Percentiles rank a stretch among this genome's conserved stretches.
phyloP scores from a whole-genome alignment of 805 yeast genomes.

The Metschnikowia rubicola region DNA sequence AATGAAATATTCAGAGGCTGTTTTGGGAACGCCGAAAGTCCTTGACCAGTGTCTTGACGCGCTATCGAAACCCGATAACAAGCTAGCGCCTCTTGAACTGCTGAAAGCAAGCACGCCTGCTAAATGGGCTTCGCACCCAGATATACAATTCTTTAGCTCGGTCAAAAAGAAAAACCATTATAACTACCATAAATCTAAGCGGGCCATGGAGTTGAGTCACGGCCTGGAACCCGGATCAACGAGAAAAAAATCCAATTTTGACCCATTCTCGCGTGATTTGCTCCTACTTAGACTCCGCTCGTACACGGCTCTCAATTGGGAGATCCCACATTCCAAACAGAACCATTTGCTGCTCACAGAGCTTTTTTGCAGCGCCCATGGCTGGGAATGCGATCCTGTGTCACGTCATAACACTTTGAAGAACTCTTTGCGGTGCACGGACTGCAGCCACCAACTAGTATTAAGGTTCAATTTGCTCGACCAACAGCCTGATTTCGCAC shows the following conservation, averaged over 20 bases:
- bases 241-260: constrained; percentile 19
- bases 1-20: constrained; percentile 3
- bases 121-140: constrained; percentile 30
- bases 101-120: constrained; percentile 12
- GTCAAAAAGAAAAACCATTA: constrained; percentile 36
- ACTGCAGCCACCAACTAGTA: constrained; percentile 29
- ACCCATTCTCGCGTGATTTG: constrained; percentile 35
- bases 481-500: constrained; percentile 12
- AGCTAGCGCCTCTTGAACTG: neutral
- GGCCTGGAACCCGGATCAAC: neutral
- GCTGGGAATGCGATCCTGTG: constrained; percentile 48
- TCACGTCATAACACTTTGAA: constrained; percentile 20
- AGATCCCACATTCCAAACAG: constrained; percentile 22
- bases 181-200: constrained; percentile 33
- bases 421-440: constrained; percentile 33
- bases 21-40: constrained; percentile 15
- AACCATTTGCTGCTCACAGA: constrained; percentile 35
- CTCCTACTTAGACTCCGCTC: constrained; percentile 42
- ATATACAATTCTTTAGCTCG: constrained; percentile 35
- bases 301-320: constrained; percentile 48
- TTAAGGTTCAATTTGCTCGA: constrained; percentile 25
- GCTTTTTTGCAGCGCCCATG: constrained; percentile 46
- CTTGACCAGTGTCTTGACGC: constrained; percentile 15
- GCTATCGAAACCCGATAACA: neutral
- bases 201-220: neutral